Conservation (phyloP, 441 rosid genomes). For the Corymbia citriodora region DNA sequence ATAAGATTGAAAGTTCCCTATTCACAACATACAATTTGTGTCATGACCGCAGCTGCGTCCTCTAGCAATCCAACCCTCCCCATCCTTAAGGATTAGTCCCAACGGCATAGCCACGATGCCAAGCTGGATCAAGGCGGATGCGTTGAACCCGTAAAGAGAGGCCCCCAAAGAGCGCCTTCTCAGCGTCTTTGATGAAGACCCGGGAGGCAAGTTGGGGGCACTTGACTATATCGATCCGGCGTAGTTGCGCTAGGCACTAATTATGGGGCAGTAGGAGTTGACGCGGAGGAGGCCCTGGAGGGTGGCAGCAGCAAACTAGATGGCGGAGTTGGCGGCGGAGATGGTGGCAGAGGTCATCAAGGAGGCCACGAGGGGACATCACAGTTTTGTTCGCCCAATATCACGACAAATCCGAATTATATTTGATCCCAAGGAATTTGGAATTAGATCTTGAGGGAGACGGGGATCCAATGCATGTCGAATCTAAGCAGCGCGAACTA, state of each 20-base stretch:
- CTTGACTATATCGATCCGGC: conserved; percentile 48
- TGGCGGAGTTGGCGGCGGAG: conserved; percentile 44
- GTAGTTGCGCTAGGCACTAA: conserved; percentile 71
- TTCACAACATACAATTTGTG: conserved; percentile 72
- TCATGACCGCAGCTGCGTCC: conserved; percentile 74
- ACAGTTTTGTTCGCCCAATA: conserved; percentile 10
- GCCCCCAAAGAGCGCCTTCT: conserved; percentile 73
- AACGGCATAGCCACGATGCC: conserved; percentile 58
- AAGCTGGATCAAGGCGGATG: conserved; percentile 45
- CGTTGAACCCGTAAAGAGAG: conserved; percentile 50
- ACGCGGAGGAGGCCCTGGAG: conserved; percentile 56
- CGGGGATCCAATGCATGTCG: not conserved
- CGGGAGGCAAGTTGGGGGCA: conserved; percentile 41
- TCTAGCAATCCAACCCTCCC: conserved; percentile 71
- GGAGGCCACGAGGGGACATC: conserved; percentile 71
- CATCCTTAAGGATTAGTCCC: conserved; percentile 52
- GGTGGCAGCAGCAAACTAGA: conserved; percentile 60
- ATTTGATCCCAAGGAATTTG: not conserved
- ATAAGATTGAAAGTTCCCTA: too few relatives aligned
- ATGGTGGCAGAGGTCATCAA: conserved; percentile 72
- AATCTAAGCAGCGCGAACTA: not conserved
- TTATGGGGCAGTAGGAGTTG: conserved; percentile 49
- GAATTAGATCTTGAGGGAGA: not conserved
- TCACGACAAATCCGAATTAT: not conserved
- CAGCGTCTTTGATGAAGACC: conserved; percentile 62